Conservation (phyloP, 2,329 filamentous ascomycete species). For the Talaromyces sp. region DNA sequence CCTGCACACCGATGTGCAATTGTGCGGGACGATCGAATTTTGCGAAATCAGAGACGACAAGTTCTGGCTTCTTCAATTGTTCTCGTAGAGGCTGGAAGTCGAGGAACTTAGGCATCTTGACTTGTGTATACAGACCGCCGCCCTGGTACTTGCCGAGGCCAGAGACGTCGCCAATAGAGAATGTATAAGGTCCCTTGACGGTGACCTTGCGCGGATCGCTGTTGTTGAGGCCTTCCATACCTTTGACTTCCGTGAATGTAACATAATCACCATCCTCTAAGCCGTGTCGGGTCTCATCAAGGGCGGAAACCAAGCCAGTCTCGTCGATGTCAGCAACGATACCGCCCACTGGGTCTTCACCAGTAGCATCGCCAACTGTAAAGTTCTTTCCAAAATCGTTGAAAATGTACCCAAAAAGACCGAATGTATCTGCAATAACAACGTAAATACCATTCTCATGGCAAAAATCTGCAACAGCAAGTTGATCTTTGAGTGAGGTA, state of each 20-base stretch:
- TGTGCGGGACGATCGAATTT: constrained; percentile 95
- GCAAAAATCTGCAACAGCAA: constrained; percentile 85
- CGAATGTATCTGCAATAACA: constrained; percentile 83
- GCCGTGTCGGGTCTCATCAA: constrained; percentile 93
- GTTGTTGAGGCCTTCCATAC: constrained; percentile 84
- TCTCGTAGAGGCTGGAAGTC: constrained; percentile 80
- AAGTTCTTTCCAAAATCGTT: constrained; percentile 97
- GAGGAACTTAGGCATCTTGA: constrained; percentile 96
- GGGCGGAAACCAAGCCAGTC: constrained; percentile 83
- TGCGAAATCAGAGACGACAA: constrained; percentile 90
- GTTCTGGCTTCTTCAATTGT: constrained; percentile 81
- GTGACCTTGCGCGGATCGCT: constrained; percentile 84
- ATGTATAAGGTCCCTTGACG: constrained; percentile 94
- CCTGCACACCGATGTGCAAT: constrained; percentile 88
- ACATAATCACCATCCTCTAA: constrained; percentile 96
- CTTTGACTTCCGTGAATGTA: constrained; percentile 88
- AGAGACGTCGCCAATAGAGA: constrained; percentile 92
- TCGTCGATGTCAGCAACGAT: constrained; percentile 90
- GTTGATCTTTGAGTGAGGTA: constrained; percentile 75
- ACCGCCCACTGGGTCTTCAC: constrained; percentile 80
- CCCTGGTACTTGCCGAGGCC: constrained; percentile 81
- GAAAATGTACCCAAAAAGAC: constrained; percentile 92
- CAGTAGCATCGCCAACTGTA: constrained; percentile 82
- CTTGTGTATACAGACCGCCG: constrained; percentile 88
- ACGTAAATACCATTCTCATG: constrained; percentile 91